These are phyloP conservation scores for Ophiosphaerella narmari DNA, from an alignment of 2,329 filamentous ascomycete species.

Conservation along the genomic window DNA sequence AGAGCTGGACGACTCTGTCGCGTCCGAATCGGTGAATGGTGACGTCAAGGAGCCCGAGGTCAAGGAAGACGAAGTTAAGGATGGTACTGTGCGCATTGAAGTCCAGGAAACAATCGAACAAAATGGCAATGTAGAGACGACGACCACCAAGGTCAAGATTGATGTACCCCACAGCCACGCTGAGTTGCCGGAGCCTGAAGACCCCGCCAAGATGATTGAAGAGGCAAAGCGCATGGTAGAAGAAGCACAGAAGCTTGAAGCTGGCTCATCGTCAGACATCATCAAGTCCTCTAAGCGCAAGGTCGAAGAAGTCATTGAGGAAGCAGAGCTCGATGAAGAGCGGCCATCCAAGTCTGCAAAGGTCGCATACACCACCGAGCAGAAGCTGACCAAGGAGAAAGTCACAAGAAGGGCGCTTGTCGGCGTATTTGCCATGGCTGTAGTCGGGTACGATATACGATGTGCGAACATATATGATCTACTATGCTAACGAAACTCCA, in stretches of 20 bases:
- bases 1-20: constrained; percentile 27
- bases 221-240: constrained; percentile 89
- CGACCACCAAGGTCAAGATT: constrained; percentile 73
- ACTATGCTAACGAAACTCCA: constrained; percentile 22
- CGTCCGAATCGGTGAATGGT: constrained; percentile 54
- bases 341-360: constrained; percentile 74
- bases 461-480: neutral
- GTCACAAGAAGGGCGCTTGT: constrained; percentile 84
- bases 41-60: constrained; percentile 32
- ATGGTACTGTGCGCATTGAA: constrained; percentile 67
- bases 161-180: constrained; percentile 71
- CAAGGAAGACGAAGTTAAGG: constrained; percentile 22
- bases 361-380: constrained; percentile 61
- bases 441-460: constrained; percentile 75
- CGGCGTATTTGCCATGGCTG: constrained; percentile 83
- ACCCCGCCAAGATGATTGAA: constrained; percentile 81
- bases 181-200: constrained; percentile 74
- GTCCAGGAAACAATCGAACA: constrained; percentile 68
- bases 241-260: constrained; percentile 63
- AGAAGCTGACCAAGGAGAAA: constrained; percentile 81
- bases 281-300: constrained; percentile 43
- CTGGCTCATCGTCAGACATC: constrained; percentile 23
- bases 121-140: constrained; percentile 66
- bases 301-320: constrained; percentile 64
- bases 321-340: constrained; percentile 53